Percentiles rank a stretch among this genome's conserved stretches.
phyloP scores from a whole-genome alignment of 306 rosid species.

The Ziziphus jujuba region DNA sequence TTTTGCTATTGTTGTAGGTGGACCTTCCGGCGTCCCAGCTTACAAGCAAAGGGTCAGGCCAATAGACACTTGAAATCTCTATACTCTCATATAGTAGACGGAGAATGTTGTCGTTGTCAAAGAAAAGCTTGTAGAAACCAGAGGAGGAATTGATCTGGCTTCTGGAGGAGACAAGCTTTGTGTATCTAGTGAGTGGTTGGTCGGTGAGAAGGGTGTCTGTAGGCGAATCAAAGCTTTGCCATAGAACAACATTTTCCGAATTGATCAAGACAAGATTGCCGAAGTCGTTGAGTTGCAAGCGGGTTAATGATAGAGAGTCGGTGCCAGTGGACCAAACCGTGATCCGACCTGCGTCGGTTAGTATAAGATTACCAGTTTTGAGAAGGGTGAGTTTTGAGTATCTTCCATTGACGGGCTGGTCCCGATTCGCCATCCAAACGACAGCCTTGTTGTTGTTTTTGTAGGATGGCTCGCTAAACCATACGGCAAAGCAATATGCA shows the following conservation, averaged over 20 bases:
- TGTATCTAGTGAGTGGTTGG: conserved; percentile 47
- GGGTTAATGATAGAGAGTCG: background rate
- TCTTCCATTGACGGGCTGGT: conserved; percentile 42
- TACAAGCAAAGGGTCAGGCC: conserved; percentile 51
- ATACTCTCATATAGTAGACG: conserved; percentile 50
- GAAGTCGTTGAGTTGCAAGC: conserved; percentile 23
- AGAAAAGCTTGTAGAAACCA: conserved; percentile 47
- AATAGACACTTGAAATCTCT: conserved; percentile 49
- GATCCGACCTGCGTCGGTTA: conserved; percentile 33
- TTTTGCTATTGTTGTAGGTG: conserved; percentile 42
- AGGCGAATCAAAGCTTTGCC: conserved; percentile 55
- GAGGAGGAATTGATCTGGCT: conserved; percentile 48
- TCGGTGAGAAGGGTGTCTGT: conserved; percentile 52
- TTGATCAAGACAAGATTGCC: conserved; percentile 42
- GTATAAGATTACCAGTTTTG: conserved; percentile 33
- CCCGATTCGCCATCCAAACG: conserved; percentile 59
- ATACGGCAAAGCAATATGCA: conserved; percentile 57
- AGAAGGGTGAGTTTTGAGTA: conserved; percentile 46
- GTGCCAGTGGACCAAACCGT: conserved; percentile 48
- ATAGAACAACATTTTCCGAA: conserved; percentile 18
- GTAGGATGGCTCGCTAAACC: conserved; percentile 32
- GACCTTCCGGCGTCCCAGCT: conserved; percentile 36
- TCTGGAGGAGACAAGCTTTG: conserved; percentile 44
- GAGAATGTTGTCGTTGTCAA: conserved; percentile 45
- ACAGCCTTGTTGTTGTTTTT: conserved; percentile 10